phyloP scores from a whole-genome alignment of 495 filamentous ascomycete species.

The Jackrogersella multiformis region DNA sequence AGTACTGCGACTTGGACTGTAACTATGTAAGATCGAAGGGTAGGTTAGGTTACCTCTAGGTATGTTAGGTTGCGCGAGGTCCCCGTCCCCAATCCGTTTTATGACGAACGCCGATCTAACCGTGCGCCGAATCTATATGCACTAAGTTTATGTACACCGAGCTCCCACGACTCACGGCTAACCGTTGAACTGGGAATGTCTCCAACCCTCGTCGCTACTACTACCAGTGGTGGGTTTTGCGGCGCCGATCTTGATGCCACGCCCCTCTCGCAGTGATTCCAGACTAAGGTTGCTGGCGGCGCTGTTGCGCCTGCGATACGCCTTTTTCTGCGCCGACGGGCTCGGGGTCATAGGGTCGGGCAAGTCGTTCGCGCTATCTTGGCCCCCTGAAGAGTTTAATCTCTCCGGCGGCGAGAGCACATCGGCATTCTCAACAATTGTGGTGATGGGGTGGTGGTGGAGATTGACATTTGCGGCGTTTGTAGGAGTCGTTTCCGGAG shows the following conservation, averaged over 20 bases:
- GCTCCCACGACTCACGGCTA: neutral
- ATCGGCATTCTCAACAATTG: slow-evolving; percentile 27
- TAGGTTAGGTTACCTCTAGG: no score
- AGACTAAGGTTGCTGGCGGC: slow-evolving; percentile 39
- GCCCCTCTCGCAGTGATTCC: slow-evolving; percentile 38
- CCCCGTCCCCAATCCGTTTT: slow-evolving; percentile 1
- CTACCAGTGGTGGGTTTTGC: slow-evolving; percentile 40
- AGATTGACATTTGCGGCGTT: slow-evolving; percentile 12
- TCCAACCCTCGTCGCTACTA: slow-evolving; percentile 41
- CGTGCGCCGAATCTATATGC: slow-evolving; percentile 2
- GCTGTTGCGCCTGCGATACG: slow-evolving; percentile 33
- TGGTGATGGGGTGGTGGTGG: slow-evolving; percentile 28
- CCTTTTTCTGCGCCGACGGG: slow-evolving; percentile 25
- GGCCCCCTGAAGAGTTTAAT: neutral
- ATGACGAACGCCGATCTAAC: slow-evolving; percentile 23
- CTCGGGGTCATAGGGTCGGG: slow-evolving; percentile 32
- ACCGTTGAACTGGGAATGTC: slow-evolving; percentile 6
- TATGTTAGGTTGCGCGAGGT: neutral
- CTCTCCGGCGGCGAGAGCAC: slow-evolving; percentile 21
- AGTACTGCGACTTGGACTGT: neutral
- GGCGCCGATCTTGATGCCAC: slow-evolving; percentile 49
- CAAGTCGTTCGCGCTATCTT: slow-evolving; percentile 17
- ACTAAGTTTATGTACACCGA: slow-evolving; percentile 16
- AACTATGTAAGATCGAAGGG: no score
- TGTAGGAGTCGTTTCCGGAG: slow-evolving; percentile 1